These are phyloP conservation scores for Aspergillus nidulans DNA, from an alignment of 495 filamentous ascomycete species.

Conservation along the genomic window DNA sequence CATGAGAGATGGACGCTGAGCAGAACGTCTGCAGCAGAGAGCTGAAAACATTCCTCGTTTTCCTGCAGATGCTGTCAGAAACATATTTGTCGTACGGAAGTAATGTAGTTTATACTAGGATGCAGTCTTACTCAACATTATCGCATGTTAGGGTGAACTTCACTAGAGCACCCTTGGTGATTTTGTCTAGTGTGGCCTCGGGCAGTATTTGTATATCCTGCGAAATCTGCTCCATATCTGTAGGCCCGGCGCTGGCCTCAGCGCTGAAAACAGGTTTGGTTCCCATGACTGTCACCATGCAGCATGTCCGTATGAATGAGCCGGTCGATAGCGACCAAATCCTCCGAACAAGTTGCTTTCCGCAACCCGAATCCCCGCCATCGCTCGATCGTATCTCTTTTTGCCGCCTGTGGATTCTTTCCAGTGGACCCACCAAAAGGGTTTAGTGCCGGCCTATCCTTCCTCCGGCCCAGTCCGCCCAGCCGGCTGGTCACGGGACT, in stretches of 20 bases:
- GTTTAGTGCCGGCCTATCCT: slow-evolving; percentile 27
- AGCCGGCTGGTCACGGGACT: slow-evolving; percentile 34
- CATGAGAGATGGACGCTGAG: slow-evolving; percentile 32
- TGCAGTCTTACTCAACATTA: slow-evolving; percentile 30
- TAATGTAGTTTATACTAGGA: slow-evolving; percentile 2
- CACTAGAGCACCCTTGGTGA: slow-evolving; percentile 38
- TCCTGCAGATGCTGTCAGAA: slow-evolving; percentile 26
- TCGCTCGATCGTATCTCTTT: slow-evolving; percentile 15
- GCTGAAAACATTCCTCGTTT: slow-evolving; percentile 36
- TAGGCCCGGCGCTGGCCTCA: slow-evolving; percentile 6
- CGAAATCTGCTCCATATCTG: slow-evolving; percentile 34
- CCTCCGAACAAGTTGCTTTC: slow-evolving; percentile 6
- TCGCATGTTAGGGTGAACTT: slow-evolving; percentile 33
- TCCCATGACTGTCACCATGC: slow-evolving; percentile 22
- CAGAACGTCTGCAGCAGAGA: slow-evolving; percentile 36
- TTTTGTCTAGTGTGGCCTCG: slow-evolving; percentile 32
- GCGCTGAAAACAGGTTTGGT: slow-evolving; percentile 15
- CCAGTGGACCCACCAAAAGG: slow-evolving; percentile 22
- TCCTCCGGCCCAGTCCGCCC: slow-evolving; percentile 19
- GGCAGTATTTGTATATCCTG: slow-evolving; percentile 37
- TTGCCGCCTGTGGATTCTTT: slow-evolving; percentile 28
- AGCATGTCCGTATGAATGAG: slow-evolving; percentile 17
- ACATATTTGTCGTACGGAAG: not conserved
- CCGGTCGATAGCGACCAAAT: slow-evolving; percentile 5
- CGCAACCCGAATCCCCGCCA: slow-evolving; percentile 16